These are phyloP conservation scores for Phalaenopsis aphrodite DNA, from an alignment of 106 monocot species.

Conservation along the genomic window DNA sequence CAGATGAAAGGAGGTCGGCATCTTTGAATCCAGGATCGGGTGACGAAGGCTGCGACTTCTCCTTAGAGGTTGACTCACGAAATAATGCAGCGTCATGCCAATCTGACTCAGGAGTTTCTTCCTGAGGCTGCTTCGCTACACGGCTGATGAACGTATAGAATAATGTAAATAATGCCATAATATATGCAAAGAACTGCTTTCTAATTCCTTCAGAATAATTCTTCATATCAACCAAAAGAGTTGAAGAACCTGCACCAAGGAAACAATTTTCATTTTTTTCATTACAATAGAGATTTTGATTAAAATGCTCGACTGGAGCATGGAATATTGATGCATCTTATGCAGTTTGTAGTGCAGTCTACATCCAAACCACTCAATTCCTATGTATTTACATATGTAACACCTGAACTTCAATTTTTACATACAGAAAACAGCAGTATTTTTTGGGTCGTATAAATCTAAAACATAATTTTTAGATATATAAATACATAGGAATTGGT, in stretches of 20 bases:
- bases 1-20: conserved; percentile 16
- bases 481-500: too few species aligned
- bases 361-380: too few species aligned
- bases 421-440: too few species aligned
- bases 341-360: too few species aligned
- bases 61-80: conserved; percentile 10
- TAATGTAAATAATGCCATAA: conserved; percentile 22
- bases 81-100: conserved; percentile 9
- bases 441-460: too few species aligned
- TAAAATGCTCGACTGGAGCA: background rate
- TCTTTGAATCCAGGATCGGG: conserved; percentile 16
- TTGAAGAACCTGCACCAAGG: conserved; percentile 5
- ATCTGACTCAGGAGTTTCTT: conserved; percentile 13
- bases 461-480: too few species aligned
- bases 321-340: background rate
- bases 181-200: conserved; percentile 12
- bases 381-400: too few species aligned
- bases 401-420: too few species aligned
- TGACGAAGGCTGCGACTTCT: conserved; percentile 19
- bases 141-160: conserved; percentile 7
- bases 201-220: conserved; percentile 11
- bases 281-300: background rate
- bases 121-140: conserved; percentile 15
- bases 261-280: background rate
- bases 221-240: conserved; percentile 6